phyloP scores from a whole-genome alignment of 2,329 filamentous ascomycete genomes.

The Ophiosphaerella herpotricha region DNA sequence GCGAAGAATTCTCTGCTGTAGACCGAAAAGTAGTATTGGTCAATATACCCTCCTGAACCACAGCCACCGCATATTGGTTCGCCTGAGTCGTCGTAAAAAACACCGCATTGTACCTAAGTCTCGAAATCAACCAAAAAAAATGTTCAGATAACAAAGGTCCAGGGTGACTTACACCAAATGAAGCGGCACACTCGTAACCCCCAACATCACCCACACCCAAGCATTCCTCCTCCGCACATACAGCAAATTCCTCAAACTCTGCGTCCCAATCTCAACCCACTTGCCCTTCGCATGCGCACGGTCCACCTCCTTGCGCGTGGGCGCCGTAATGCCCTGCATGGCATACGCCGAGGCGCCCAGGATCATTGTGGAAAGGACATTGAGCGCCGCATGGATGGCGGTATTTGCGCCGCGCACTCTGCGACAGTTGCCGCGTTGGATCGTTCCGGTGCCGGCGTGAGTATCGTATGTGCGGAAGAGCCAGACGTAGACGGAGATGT shows the following conservation, averaged over 20 bases:
- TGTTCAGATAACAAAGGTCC: too few relatives aligned
- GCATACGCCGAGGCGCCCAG: slow-evolving; percentile 23
- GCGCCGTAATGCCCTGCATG: slow-evolving; percentile 28
- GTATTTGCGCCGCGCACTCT: slow-evolving; percentile 10
- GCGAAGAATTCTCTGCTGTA: slow-evolving; percentile 13
- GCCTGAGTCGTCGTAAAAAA: slow-evolving; percentile 20
- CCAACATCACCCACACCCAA: slow-evolving; percentile 14
- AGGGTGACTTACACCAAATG: slow-evolving; percentile 17
- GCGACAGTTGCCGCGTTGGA: slow-evolving; percentile 26
- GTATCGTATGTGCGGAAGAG: slow-evolving; percentile 2
- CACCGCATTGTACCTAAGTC: slow-evolving; percentile 19
- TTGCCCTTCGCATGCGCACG: slow-evolving; percentile 28
- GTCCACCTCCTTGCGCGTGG: slow-evolving; percentile 26
- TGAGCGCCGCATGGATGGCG: slow-evolving; percentile 52
- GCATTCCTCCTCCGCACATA: slow-evolving; percentile 14
- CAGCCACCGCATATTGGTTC: slow-evolving; percentile 22
- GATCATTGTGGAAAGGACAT: slow-evolving; percentile 46
- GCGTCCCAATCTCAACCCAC: slow-evolving; percentile 24
- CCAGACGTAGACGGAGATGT: slow-evolving; percentile 16
- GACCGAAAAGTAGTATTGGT: slow-evolving; percentile 9
- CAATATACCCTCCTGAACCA: slow-evolving; percentile 9
- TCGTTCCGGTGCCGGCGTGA: not conserved
- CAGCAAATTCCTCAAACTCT: slow-evolving; percentile 16
- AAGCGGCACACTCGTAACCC: slow-evolving; percentile 16
- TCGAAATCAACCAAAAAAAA: too few relatives aligned